phyloP scores from a whole-genome alignment of 768 basidiomycete species.

The Agrocybe chaxingu region DNA sequence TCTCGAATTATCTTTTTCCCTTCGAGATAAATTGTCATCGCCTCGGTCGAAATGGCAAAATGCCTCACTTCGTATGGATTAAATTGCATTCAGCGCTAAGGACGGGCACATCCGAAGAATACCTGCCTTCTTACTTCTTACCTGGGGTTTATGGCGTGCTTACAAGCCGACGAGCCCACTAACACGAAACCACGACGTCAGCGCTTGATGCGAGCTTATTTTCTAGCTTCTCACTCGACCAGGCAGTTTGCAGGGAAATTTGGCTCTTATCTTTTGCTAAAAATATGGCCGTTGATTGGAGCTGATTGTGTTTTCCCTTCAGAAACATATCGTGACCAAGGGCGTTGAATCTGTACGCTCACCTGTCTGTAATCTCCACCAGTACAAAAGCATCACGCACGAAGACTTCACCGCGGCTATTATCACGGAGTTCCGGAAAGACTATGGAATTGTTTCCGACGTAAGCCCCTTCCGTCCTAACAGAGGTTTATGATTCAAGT shows the following conservation, averaged over 20 bases:
- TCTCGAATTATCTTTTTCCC: background rate
- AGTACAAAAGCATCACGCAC: constrained; percentile 57
- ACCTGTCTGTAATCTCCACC: constrained; percentile 80
- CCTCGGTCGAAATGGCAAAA: too few relatives aligned
- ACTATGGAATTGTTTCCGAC: constrained; percentile 41
- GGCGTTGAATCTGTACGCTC: constrained; percentile 91
- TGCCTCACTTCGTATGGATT: too few relatives aligned
- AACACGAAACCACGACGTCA: too few relatives aligned
- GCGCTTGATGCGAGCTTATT: too few relatives aligned
- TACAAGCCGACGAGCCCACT: too few relatives aligned
- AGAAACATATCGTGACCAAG: constrained; percentile 81
- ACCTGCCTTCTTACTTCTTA: too few relatives aligned
- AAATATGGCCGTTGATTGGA: background rate
- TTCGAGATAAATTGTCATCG: background rate
- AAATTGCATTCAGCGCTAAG: too few relatives aligned
- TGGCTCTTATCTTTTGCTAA: too few relatives aligned
- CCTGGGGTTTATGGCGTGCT: too few relatives aligned
- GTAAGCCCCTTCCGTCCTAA: constrained; percentile 16
- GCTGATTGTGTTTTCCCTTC: background rate
- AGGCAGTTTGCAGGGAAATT: too few relatives aligned
- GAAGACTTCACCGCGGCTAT: constrained; percentile 70
- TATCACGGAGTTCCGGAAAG: constrained; percentile 58
- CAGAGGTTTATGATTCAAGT: background rate
- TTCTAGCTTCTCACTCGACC: too few relatives aligned
- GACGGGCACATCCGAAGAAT: too few relatives aligned